These are phyloP conservation scores for Blastobotrys attinorum DNA, from an alignment of 805 yeast species.

Conservation along the genomic window DNA sequence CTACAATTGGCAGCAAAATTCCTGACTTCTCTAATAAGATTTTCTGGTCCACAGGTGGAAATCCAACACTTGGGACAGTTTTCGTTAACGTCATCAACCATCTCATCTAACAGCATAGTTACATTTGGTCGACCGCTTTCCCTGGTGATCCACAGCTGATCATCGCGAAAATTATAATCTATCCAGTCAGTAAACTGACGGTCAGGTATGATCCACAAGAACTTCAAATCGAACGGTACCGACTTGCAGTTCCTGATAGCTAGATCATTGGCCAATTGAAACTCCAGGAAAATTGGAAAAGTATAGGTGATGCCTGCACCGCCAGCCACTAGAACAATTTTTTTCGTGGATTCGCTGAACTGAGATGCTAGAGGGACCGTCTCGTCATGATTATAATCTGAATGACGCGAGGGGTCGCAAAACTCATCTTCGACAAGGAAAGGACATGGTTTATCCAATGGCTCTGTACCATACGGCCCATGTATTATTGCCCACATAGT, in stretches of 20 bases:
- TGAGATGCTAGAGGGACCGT: too few relatives aligned
- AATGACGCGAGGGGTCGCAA: too few relatives aligned
- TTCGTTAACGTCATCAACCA: constrained; percentile 14
- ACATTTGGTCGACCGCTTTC: constrained; percentile 27
- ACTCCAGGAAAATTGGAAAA: constrained; percentile 19
- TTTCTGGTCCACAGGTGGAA: constrained; percentile 27
- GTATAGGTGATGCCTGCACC: constrained; percentile 29
- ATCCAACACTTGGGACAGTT: too few relatives aligned
- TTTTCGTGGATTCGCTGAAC: background rate
- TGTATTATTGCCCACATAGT: constrained; percentile 15
- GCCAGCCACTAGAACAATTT: constrained; percentile 25
- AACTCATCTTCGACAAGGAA: too few relatives aligned
- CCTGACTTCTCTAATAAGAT: constrained; percentile 22
- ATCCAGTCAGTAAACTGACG: constrained; percentile 23
- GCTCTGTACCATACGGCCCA: constrained; percentile 20
- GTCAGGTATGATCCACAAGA: constrained; percentile 27
- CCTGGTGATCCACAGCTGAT: constrained; percentile 24
- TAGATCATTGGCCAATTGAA: constrained; percentile 1
- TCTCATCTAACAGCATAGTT: constrained; percentile 15
- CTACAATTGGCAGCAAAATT: constrained; percentile 23
- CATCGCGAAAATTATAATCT: constrained; percentile 8
- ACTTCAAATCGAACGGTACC: constrained; percentile 16
- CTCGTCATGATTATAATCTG: too few relatives aligned
- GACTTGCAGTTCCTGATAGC: too few relatives aligned
- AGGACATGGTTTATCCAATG: background rate